Percentiles rank a stretch among this genome's conserved stretches.
These are phyloP conservation scores for Eimeria acervulina DNA, from an alignment of 169 alveolate species.

Conservation along the genomic window DNA sequence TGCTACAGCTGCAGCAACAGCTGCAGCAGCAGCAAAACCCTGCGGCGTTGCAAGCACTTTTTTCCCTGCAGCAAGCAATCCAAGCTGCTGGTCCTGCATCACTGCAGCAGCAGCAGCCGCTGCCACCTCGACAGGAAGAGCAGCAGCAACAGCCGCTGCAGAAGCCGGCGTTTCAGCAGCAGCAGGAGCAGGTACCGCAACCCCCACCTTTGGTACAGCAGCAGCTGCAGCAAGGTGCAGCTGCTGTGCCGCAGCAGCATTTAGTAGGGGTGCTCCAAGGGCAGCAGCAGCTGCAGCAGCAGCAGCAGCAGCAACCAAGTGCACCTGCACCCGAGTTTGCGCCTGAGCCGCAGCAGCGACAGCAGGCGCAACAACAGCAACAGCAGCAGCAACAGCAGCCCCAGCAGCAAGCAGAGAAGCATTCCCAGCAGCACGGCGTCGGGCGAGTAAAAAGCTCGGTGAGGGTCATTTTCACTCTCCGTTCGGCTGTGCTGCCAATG, in stretches of 20 bases:
- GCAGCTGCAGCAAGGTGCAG: slow-evolving; percentile 11
- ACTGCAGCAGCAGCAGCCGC: slow-evolving; percentile 43
- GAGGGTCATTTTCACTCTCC: background rate
- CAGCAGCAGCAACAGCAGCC: slow-evolving; percentile 64
- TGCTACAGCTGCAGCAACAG: slow-evolving; percentile 63
- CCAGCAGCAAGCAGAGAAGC: background rate
- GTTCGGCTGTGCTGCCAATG: too few species aligned
- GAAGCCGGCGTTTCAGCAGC: slow-evolving; percentile 19
- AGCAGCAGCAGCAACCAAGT: slow-evolving; percentile 28
- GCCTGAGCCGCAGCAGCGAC: slow-evolving; percentile 19
- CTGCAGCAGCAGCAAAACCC: slow-evolving; percentile 75
- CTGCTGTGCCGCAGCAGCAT: slow-evolving; percentile 43
- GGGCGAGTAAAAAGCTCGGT: slow-evolving; percentile 2
- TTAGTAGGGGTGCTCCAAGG: slow-evolving; percentile 6
- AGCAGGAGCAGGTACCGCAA: slow-evolving; percentile 21
- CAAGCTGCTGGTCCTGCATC: background rate
- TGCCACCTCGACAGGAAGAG: background rate
- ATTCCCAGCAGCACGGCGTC: slow-evolving; percentile 5
- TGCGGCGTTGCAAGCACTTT: slow-evolving; percentile 52
- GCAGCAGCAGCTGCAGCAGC: slow-evolving; percentile 58
- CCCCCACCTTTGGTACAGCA: background rate
- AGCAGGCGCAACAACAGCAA: background rate
- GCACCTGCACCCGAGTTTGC: background rate
- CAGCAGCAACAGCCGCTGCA: slow-evolving; percentile 46
- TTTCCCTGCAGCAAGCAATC: slow-evolving; percentile 53